phyloP scores from a whole-genome alignment of 202 grass and related monocot species.

The Schoenoplectus tabernaemontani region DNA sequence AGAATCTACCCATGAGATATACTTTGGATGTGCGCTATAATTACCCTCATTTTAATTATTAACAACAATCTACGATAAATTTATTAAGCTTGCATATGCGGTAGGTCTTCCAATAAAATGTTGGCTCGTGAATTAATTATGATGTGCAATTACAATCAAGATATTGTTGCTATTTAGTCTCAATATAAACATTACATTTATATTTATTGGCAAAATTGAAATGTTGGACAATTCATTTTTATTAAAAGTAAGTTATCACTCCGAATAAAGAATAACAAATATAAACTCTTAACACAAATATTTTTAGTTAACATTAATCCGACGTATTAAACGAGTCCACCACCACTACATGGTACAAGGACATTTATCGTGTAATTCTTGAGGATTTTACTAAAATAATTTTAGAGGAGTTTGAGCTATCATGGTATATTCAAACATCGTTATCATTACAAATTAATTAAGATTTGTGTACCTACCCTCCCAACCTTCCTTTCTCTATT shows the following conservation, averaged over 20 bases:
- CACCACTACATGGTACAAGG: too few relatives aligned
- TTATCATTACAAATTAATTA: conserved; percentile 22
- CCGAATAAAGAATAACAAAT: too few relatives aligned
- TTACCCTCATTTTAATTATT: background rate
- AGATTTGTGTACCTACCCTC: conserved; percentile 28
- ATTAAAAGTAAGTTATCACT: too few relatives aligned
- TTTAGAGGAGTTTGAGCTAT: background rate
- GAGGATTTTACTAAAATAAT: background rate
- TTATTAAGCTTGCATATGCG: background rate
- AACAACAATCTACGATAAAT: background rate
- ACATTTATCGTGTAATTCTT: too few relatives aligned
- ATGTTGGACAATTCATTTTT: background rate
- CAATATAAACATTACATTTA: background rate
- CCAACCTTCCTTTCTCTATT: conserved; percentile 11
- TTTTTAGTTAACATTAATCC: too few relatives aligned
- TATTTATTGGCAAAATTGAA: background rate
- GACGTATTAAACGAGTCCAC: too few relatives aligned
- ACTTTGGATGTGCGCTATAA: too few relatives aligned
- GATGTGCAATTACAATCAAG: background rate
- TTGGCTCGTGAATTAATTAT: background rate
- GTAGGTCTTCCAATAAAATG: background rate
- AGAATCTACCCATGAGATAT: too few relatives aligned
- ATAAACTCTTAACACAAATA: too few relatives aligned
- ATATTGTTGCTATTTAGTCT: background rate
- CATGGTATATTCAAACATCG: background rate